Evolutionary conservation across 768 basidiomycete species (phyloP).

Genomic region (Pholiota conissans): DNA sequence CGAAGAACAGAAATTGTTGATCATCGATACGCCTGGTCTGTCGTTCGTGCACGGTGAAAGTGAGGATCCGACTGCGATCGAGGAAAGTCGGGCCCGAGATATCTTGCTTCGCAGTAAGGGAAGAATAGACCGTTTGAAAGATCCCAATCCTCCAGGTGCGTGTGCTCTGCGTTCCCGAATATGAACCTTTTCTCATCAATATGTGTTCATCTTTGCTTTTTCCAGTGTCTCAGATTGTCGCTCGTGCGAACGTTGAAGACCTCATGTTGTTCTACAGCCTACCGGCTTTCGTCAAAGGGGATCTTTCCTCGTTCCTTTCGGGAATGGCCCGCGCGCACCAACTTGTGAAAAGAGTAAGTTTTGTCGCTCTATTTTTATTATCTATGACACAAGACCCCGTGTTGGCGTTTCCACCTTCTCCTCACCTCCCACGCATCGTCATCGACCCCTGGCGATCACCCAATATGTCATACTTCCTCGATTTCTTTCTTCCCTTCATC

Average conservation of each 20-base stretch:
- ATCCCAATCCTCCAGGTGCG: conserved; percentile 71
- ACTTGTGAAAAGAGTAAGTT: conserved; percentile 72
- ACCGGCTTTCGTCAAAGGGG: conserved; percentile 73
- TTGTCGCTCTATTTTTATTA: not conserved
- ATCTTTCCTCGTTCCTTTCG: conserved; percentile 71
- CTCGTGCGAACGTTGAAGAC: conserved; percentile 72
- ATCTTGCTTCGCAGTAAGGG: conserved; percentile 80
- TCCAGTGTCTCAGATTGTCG: conserved; percentile 67
- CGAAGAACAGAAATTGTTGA: conserved; percentile 49
- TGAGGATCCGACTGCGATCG: conserved; percentile 24
- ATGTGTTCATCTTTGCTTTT: conserved; percentile 10
- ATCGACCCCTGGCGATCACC: not conserved
- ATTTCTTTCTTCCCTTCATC: not conserved
- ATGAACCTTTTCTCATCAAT: not conserved
- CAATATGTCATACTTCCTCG: not conserved
- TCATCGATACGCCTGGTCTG: conserved; percentile 92
- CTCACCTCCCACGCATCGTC: not conserved
- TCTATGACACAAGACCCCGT: not conserved
- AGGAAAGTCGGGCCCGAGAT: conserved; percentile 58
- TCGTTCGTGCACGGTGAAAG: conserved; percentile 48
- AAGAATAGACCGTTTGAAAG: conserved; percentile 82
- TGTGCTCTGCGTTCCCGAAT: conserved; percentile 10
- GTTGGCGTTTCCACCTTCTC: conserved; percentile 13
- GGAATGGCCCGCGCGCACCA: conserved; percentile 74
- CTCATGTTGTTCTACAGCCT: conserved; percentile 87